These are phyloP conservation scores for Aspergillus sclerotioniger DNA, from an alignment of 495 filamentous ascomycete species.

Conservation along the genomic window DNA sequence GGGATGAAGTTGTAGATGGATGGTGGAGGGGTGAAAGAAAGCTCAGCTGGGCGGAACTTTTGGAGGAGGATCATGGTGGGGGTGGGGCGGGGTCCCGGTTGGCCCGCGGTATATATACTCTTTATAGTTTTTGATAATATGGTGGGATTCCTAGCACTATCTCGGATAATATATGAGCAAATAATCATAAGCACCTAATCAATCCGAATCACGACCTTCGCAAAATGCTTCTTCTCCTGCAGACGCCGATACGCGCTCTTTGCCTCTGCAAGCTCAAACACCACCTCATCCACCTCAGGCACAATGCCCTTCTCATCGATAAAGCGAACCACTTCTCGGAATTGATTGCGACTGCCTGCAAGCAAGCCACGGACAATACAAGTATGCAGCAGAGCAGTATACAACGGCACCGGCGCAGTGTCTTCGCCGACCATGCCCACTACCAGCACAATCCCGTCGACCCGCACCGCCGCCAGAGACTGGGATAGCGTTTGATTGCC, in stretches of 20 bases:
- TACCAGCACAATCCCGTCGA: background rate
- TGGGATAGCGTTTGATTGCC: constrained; percentile 39
- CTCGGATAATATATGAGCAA: too few species aligned
- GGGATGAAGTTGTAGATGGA: background rate
- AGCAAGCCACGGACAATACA: background rate
- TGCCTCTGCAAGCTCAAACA: constrained; percentile 3
- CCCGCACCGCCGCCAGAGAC: background rate
- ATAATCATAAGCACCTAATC: constrained; percentile 9
- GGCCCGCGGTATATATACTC: background rate
- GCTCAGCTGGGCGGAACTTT: background rate
- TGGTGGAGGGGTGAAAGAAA: background rate
- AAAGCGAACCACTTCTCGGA: constrained; percentile 1
- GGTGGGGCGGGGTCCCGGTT: background rate
- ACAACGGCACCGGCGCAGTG: constrained; percentile 32
- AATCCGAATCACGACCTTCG: constrained; percentile 3
- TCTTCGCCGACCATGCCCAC: constrained; percentile 11
- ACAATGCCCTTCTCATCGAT: constrained; percentile 1
- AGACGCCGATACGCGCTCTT: background rate
- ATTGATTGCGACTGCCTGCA: constrained; percentile 6
- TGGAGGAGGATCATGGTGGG: background rate
- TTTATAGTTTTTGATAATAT: too few species aligned
- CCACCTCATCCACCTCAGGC: background rate
- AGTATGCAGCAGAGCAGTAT: constrained; percentile 26
- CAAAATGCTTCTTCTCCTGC: constrained; percentile 9
- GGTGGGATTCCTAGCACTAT: too few species aligned